These are phyloP conservation scores for Clarireedia paspali DNA, from an alignment of 2,329 filamentous ascomycete genomes.

Conservation along the genomic window DNA sequence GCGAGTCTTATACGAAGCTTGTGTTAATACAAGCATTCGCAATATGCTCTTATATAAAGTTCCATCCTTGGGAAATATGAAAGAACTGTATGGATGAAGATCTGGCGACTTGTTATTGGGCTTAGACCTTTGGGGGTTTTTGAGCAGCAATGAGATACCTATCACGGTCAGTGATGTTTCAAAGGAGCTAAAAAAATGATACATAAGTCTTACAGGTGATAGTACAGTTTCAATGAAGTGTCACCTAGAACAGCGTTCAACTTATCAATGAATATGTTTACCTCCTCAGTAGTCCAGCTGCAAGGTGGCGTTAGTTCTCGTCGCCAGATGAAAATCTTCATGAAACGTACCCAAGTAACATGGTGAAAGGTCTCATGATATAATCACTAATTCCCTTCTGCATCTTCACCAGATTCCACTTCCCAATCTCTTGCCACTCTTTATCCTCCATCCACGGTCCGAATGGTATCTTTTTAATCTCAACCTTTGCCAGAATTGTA, in stretches of 20 bases:
- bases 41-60: too few relatives aligned
- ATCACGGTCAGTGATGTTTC: neutral
- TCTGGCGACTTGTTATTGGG: too few relatives aligned
- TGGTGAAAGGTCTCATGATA: neutral
- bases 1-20: too few relatives aligned
- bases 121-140: neutral
- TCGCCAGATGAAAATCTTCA: neutral
- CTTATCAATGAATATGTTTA: neutral
- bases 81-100: too few relatives aligned
- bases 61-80: too few relatives aligned
- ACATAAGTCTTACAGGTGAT: neutral
- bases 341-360: neutral
- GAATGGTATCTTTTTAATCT: constrained; percentile 27
- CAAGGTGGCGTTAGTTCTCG: neutral
- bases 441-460: constrained; percentile 38
- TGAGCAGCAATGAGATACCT: neutral
- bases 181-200: neutral
- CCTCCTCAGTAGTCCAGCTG: neutral
- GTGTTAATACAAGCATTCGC: too few relatives aligned
- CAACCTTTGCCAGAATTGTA: neutral
- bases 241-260: neutral
- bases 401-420: constrained; percentile 13
- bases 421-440: constrained; percentile 11
- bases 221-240: neutral
- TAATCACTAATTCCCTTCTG: constrained; percentile 12